Evolutionary conservation across 2,329 filamentous ascomycete genomes (phyloP).

Genomic region (Clarireedia paspali): DNA sequence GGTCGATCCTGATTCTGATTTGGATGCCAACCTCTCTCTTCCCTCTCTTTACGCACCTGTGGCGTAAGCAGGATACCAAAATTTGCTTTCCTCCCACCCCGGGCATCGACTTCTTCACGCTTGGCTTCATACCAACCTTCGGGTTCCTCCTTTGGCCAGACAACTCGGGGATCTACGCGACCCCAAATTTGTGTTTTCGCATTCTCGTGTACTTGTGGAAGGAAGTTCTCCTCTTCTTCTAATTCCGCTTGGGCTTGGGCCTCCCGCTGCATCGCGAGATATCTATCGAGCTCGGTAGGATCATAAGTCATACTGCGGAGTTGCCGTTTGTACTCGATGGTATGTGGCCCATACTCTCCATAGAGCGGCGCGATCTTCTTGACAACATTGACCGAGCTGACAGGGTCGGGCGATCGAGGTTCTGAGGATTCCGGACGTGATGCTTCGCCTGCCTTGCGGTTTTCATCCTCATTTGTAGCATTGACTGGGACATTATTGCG

Average conservation of each 20-base stretch:
- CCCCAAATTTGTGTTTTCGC: conserved; percentile 33
- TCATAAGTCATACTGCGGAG: conserved; percentile 4
- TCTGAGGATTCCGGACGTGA: not conserved
- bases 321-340: conserved; percentile 7
- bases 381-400: not conserved
- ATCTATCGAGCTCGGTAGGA: conserved; percentile 9
- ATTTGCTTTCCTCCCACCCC: conserved; percentile 42
- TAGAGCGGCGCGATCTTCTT: not conserved
- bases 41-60: conserved; percentile 15
- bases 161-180: conserved; percentile 43
- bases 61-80: conserved; percentile 33
- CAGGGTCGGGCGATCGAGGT: too few species aligned
- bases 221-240: conserved; percentile 7
- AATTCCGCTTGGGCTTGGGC: not conserved
- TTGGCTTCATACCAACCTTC: conserved; percentile 41
- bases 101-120: conserved; percentile 40
- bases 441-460: too few species aligned
- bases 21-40: conserved; percentile 17
- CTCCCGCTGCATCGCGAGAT: not conserved
- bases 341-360: conserved; percentile 3
- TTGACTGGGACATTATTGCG: not conserved
- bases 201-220: not conserved
- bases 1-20: conserved; percentile 16
- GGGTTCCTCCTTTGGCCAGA: conserved; percentile 38
- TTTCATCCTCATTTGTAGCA: not conserved